Percentiles rank a stretch among this genome's conserved stretches.
Evolutionary conservation across 2,329 filamentous ascomycete genomes (phyloP).

Genomic region (Monosporascus sp.): DNA sequence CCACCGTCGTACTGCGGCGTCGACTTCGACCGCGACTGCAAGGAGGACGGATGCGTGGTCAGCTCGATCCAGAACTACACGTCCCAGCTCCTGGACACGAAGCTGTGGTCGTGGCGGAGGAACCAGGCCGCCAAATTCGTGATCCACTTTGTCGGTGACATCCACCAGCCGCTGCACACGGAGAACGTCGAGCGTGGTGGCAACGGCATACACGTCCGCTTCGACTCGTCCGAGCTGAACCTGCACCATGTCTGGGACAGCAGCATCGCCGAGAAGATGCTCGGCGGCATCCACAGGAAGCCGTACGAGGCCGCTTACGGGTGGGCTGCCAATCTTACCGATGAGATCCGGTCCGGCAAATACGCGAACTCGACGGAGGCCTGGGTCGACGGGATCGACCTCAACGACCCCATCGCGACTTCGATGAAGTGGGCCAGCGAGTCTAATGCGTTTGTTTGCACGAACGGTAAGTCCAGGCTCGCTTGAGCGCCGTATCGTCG

Average conservation of each 20-base stretch:
- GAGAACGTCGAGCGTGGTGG: conserved; percentile 61
- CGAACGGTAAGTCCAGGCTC: conserved; percentile 43
- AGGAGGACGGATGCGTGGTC: conserved; percentile 56
- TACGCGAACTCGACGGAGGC: conserved; percentile 42
- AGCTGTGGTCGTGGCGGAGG: conserved; percentile 39
- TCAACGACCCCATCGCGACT: conserved; percentile 48
- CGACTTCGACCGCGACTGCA: conserved; percentile 58
- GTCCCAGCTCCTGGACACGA: conserved; percentile 42
- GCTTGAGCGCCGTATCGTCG: conserved; percentile 1
- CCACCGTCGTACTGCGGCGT: conserved; percentile 55
- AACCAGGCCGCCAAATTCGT: conserved; percentile 61
- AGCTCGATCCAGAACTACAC: conserved; percentile 57
- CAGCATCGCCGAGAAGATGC: conserved; percentile 59
- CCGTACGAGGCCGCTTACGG: conserved; percentile 43
- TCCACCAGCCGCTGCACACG: conserved; percentile 63
- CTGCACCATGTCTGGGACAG: conserved; percentile 71
- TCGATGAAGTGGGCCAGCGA: conserved; percentile 60
- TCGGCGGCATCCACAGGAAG: conserved; percentile 49
- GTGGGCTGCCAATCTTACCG: conserved; percentile 53
- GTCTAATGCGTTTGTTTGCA: conserved; percentile 57
- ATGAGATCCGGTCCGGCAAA: conserved; percentile 50
- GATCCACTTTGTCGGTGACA: conserved; percentile 64
- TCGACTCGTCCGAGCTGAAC: conserved; percentile 52
- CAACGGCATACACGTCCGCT: conserved; percentile 62
- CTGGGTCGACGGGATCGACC: conserved; percentile 55